These are phyloP conservation scores for Brasilioporus rufonigricans DNA, from an alignment of 768 basidiomycete species.

Conservation along the genomic window DNA sequence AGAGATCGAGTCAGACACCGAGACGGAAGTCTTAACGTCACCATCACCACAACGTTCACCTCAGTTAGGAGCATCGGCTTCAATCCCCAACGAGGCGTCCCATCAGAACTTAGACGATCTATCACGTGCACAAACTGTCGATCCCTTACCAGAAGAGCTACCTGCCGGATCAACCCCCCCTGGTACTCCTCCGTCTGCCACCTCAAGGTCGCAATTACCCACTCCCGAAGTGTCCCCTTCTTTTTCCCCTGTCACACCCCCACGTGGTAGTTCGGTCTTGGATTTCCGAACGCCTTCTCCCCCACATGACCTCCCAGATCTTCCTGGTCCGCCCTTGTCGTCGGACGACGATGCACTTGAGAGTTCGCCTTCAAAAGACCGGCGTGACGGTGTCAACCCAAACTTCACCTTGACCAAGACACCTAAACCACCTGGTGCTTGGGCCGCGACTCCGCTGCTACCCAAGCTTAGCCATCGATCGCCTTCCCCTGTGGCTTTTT, in stretches of 20 bases:
- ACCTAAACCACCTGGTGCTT: conserved; percentile 46
- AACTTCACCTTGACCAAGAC: conserved; percentile 41
- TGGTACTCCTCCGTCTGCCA: conserved; percentile 21
- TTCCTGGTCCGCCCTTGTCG: conserved; percentile 64
- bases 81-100: conserved; percentile 11
- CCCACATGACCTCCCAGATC: conserved; percentile 58
- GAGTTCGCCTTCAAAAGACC: conserved; percentile 21
- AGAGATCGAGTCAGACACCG: conserved; percentile 22
- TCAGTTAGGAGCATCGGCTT: conserved; percentile 2
- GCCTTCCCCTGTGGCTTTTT: conserved; percentile 15
- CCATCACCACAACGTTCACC: conserved; percentile 21
- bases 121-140: conserved; percentile 5
- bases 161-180: conserved; percentile 24
- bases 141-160: conserved; percentile 1
- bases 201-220: background rate
- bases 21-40: conserved; percentile 29
- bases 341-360: conserved; percentile 44
- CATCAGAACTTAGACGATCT: conserved; percentile 21
- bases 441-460: conserved; percentile 40
- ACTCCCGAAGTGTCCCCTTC: conserved; percentile 12
- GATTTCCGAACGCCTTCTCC: conserved; percentile 66
- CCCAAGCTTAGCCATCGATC: conserved; percentile 13
- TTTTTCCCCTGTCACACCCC: conserved; percentile 45
- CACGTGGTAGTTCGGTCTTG: conserved; percentile 41
- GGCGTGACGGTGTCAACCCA: conserved; percentile 9